Evolutionary conservation across 306 rosid genomes (phyloP).

Genomic region (Cyamopsis tetragonoloba): DNA sequence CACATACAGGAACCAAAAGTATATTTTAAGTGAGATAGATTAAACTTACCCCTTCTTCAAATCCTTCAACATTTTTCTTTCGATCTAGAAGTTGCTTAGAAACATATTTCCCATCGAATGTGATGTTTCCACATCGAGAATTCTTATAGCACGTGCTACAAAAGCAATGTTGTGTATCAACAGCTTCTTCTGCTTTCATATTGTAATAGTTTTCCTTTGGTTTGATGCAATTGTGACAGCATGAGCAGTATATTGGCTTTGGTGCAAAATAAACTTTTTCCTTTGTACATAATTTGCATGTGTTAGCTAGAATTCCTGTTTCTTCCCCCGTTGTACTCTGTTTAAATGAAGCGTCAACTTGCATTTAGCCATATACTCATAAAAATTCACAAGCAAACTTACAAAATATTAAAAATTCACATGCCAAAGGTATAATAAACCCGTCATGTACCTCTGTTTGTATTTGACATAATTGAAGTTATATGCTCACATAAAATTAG

Average conservation of each 20-base stretch:
- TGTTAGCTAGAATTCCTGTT: constrained; percentile 14
- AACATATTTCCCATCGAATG: constrained; percentile 32
- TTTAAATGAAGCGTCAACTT: constrained; percentile 22
- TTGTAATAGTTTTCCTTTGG: constrained; percentile 27
- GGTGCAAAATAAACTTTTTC: constrained; percentile 32
- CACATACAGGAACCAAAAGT: too few relatives aligned
- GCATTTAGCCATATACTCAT: not conserved
- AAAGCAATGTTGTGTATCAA: constrained; percentile 31
- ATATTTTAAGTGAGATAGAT: too few relatives aligned
- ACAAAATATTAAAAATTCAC: not conserved
- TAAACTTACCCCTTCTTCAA: constrained; percentile 48
- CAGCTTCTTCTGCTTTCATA: constrained; percentile 30
- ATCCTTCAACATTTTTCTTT: constrained; percentile 31
- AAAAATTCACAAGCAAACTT: constrained; percentile 5
- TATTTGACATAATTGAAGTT: not conserved
- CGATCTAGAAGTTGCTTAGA: constrained; percentile 35
- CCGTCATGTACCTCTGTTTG: not conserved
- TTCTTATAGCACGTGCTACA: constrained; percentile 39
- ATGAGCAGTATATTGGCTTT: constrained; percentile 36
- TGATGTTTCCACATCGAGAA: constrained; percentile 36
- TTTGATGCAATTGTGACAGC: constrained; percentile 37
- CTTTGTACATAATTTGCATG: constrained; percentile 48
- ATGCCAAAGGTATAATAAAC: not conserved
- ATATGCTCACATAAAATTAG: not conserved
- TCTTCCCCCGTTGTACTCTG: constrained; percentile 31